Conservation (phyloP, 345 rosid genomes). For the Boechera divaricarpa region DNA sequence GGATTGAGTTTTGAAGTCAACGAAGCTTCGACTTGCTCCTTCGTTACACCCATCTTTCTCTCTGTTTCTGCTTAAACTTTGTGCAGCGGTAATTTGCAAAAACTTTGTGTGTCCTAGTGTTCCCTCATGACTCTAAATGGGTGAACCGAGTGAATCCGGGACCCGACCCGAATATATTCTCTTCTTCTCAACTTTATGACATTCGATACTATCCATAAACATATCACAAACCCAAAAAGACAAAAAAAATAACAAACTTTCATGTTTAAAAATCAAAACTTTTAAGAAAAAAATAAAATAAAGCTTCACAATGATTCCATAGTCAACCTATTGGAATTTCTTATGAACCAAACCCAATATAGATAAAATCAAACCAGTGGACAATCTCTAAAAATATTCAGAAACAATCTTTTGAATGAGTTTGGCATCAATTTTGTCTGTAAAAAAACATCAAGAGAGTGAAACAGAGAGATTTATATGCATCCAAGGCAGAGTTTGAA, state of each 20-base stretch:
- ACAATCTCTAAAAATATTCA: too few relatives aligned
- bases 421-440: not conserved
- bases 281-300: too few relatives aligned
- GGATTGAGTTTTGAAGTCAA: slow-evolving; percentile 74
- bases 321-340: too few relatives aligned
- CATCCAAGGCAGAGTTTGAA: slow-evolving; percentile 3
- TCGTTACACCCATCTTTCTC: slow-evolving; percentile 69
- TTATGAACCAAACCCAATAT: too few relatives aligned
- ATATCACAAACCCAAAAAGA: slow-evolving; percentile 3
- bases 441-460: not conserved
- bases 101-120: not conserved
- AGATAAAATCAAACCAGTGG: too few relatives aligned
- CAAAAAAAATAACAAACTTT: too few relatives aligned
- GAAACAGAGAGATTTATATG: not conserved
- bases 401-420: too few relatives aligned
- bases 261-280: too few relatives aligned
- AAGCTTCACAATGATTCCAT: too few relatives aligned
- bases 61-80: slow-evolving; percentile 5
- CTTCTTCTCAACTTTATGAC: not conserved
- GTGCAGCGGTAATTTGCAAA: not conserved
- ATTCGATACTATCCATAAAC: slow-evolving; percentile 24
- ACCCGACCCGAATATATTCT: slow-evolving; percentile 26
- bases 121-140: slow-evolving; percentile 9
- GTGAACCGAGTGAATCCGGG: not conserved
- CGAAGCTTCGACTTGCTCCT: slow-evolving; percentile 77